These are phyloP conservation scores for Bathelium albidoporum DNA, from an alignment of 495 filamentous ascomycete genomes.

Conservation along the genomic window DNA sequence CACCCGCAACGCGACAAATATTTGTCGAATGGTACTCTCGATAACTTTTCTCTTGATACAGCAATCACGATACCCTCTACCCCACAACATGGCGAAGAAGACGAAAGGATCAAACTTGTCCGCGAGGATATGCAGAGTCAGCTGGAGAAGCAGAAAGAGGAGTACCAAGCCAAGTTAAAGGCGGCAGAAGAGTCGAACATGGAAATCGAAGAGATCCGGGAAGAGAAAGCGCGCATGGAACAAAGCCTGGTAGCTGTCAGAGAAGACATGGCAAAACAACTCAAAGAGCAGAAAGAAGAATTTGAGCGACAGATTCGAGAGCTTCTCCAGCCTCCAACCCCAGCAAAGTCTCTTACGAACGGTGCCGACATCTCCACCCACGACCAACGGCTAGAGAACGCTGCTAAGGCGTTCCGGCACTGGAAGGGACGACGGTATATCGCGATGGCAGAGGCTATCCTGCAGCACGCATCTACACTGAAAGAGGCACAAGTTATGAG, in stretches of 20 bases:
- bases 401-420: constrained; percentile 46
- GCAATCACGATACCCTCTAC: constrained; percentile 88
- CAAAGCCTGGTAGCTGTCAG: constrained; percentile 66
- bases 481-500: constrained; percentile 99
- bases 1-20: constrained; percentile 91
- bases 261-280: constrained; percentile 62
- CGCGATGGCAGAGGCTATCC: constrained; percentile 83
- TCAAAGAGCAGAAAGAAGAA: constrained; percentile 41
- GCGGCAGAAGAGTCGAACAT: constrained; percentile 64
- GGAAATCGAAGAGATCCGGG: constrained; percentile 73
- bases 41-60: constrained; percentile 95
- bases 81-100: constrained; percentile 64
- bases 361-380: neutral
- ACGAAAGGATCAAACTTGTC: constrained; percentile 61
- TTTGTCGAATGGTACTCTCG: constrained; percentile 86
- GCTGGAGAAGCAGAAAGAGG: constrained; percentile 76
- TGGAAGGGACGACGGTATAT: constrained; percentile 85
- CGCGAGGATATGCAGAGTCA: constrained; percentile 82
- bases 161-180: constrained; percentile 72
- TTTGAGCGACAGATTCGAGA: constrained; percentile 62
- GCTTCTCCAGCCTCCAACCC: constrained; percentile 36
- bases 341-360: constrained; percentile 30
- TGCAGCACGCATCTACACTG: constrained; percentile 74
- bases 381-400: constrained; percentile 30
- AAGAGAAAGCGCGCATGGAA: constrained; percentile 81